A percentile compares a stretch with the other conserved stretches of the same genome.
Evolutionary conservation across 2,329 filamentous ascomycete genomes (phyloP).

Genomic region (Daldinia eschscholtzii): DNA sequence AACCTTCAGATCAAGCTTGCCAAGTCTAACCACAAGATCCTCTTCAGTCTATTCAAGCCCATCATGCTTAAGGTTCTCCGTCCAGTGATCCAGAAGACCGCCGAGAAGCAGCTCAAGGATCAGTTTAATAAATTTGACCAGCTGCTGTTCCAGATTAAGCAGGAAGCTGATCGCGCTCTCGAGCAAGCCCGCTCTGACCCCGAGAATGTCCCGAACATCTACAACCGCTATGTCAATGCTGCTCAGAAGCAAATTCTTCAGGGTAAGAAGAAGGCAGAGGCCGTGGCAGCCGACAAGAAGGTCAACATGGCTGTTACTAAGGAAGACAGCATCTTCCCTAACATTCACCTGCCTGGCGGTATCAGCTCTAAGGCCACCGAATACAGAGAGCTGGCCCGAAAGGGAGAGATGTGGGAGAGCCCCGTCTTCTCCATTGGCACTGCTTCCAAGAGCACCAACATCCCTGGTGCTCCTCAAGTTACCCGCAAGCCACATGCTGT

Average conservation of each 20-base stretch:
- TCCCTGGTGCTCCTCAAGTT: constrained; percentile 72
- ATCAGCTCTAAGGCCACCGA: constrained; percentile 95
- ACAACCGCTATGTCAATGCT: constrained; percentile 84
- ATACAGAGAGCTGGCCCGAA: constrained; percentile 86
- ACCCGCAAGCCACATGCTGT: constrained; percentile 60
- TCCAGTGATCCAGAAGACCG: constrained; percentile 85
- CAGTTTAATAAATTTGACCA: constrained; percentile 81
- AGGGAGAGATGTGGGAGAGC: constrained; percentile 95
- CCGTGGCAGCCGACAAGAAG: constrained; percentile 73
- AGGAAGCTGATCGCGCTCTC: constrained; percentile 81
- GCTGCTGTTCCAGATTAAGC: constrained; percentile 80
- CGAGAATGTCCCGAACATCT: constrained; percentile 83
- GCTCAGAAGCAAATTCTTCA: constrained; percentile 79
- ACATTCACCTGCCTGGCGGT: constrained; percentile 86
- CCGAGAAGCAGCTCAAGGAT: constrained; percentile 91
- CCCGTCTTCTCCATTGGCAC: constrained; percentile 90
- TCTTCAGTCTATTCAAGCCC: constrained; percentile 90
- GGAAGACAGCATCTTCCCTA: constrained; percentile 89
- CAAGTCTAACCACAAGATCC: constrained; percentile 93
- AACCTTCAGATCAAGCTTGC: constrained; percentile 89
- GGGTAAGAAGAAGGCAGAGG: constrained; percentile 81
- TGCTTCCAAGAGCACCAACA: constrained; percentile 77
- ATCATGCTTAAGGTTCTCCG: constrained; percentile 85
- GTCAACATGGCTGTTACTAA: constrained; percentile 88
- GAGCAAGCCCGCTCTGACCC: constrained; percentile 76